Conservation (phyloP, 108 stramenopile species). For the Cylindrotheca closterium region DNA sequence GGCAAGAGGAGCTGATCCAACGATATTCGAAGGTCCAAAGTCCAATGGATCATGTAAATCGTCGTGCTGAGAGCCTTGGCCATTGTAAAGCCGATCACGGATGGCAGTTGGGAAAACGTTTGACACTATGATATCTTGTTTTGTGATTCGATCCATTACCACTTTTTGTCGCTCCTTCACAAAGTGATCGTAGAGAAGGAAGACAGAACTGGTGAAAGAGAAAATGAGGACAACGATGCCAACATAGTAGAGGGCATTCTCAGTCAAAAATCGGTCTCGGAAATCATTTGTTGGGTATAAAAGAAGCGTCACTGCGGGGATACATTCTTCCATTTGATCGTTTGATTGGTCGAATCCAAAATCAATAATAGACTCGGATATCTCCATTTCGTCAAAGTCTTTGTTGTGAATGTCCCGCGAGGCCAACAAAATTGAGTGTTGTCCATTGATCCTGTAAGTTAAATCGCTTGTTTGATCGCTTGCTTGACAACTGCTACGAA, state of each 20-base stretch:
- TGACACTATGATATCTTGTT: slow-evolving; percentile 18
- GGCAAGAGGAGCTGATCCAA: slow-evolving; percentile 33
- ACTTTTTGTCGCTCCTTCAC: slow-evolving; percentile 28
- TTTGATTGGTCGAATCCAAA: neutral
- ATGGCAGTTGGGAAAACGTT: slow-evolving; percentile 37
- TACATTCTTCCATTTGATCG: neutral
- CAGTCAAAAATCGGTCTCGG: slow-evolving; percentile 38
- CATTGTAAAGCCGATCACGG: slow-evolving; percentile 30
- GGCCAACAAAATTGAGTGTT: slow-evolving; percentile 32
- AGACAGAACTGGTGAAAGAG: slow-evolving; percentile 35
- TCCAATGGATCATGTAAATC: neutral
- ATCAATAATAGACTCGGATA: neutral
- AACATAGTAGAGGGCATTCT: slow-evolving; percentile 39
- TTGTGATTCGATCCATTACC: slow-evolving; percentile 12
- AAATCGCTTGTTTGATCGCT: slow-evolving; percentile 17
- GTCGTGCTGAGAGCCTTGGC: neutral
- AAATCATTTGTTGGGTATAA: slow-evolving; percentile 58
- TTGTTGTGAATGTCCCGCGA: slow-evolving; percentile 51
- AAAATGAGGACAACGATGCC: slow-evolving; percentile 43
- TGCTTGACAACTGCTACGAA: slow-evolving; percentile 10
- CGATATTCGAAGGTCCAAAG: neutral
- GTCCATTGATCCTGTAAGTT: slow-evolving; percentile 46
- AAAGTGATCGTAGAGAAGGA: slow-evolving; percentile 41
- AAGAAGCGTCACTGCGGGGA: slow-evolving; percentile 1
- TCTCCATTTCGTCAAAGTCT: slow-evolving; percentile 25